Evolutionary conservation across 2,329 filamentous ascomycete genomes (phyloP), one percentile per base, ranked within the genome.

Genomic region (Elsinoe fawcettii): DNA sequence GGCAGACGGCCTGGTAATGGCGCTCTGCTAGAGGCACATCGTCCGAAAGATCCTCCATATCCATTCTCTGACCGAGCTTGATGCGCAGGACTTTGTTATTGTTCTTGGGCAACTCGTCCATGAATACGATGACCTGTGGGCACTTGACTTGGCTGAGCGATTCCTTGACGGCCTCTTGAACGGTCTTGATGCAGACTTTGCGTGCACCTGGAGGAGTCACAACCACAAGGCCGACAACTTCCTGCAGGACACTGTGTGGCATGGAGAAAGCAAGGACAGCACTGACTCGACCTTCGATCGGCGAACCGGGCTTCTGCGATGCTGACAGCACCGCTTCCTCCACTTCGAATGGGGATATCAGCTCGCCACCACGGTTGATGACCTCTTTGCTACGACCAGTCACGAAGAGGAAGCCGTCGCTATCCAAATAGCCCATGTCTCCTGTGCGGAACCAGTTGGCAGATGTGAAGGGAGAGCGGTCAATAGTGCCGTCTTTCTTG

Each of bases 271-370:
- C 77, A n/a, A 81, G 65, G 1, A 75, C 75, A 59, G 79, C 74
- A 12, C 67, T 69, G 3, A 82, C 69, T 2, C 76, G 71, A 4
- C 75, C 75, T 57, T 70, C 74, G 14, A 79, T 74, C 0, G 72
- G 70, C 1, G 75, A 77, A 4, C 69, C 67, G 3, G 67, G 63
- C 12, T 73, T 67, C 46, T 72, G 68, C 3, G 77, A 71, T 9
- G 77, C 74, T 1, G 74, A 69, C 43, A 80, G 69, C 58, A 82
- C 75, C 8, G 78, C 79, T 61, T 81, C 77, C 62, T 82, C 80
- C n/a, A 82, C 74, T 62, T 82, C 80, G 56, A 81, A 80, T 0
- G 80, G 79, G 3, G 77, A 80, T 58, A 82, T 81, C n/a, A 81
- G 72, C 63, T 82, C 80, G 32, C 80, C 79, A 34, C 79, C 80